Percentiles rank a stretch among this genome's conserved stretches.
phyloP scores from a whole-genome alignment of 2,329 filamentous ascomycete species.

The Truncatella angustata region DNA sequence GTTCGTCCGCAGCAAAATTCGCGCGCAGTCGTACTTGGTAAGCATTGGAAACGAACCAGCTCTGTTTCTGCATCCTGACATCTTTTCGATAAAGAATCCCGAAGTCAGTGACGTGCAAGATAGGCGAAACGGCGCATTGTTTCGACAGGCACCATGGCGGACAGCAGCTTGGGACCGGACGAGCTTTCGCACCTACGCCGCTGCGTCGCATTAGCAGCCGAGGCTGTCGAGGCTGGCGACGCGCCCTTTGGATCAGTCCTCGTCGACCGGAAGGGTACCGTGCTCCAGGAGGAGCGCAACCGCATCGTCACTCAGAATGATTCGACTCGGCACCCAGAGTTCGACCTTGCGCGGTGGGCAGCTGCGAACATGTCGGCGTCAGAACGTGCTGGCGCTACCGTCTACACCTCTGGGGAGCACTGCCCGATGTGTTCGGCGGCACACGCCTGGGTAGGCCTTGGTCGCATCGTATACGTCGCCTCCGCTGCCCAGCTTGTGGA shows the following conservation, averaged over 20 bases:
- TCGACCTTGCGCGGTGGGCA: slow-evolving; percentile 21
- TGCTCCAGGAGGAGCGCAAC: slow-evolving; percentile 18
- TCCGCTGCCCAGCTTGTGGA: slow-evolving; percentile 11
- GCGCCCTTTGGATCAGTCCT: slow-evolving; percentile 21
- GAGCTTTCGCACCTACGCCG: slow-evolving; percentile 19
- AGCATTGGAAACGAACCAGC: too few species aligned
- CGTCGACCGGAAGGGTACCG: slow-evolving; percentile 6
- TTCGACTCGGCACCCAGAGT: slow-evolving; percentile 19
- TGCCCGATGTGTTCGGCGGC: slow-evolving; percentile 21
- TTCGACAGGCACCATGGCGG: not conserved
- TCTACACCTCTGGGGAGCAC: slow-evolving; percentile 22
- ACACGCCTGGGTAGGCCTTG: slow-evolving; percentile 18
- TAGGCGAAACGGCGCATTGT: too few species aligned
- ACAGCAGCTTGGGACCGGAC: not conserved
- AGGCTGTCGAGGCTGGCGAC: slow-evolving; percentile 23
- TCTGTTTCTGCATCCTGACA: too few species aligned
- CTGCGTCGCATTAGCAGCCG: slow-evolving; percentile 27
- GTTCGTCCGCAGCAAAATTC: too few species aligned
- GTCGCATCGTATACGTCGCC: slow-evolving; percentile 20
- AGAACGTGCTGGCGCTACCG: slow-evolving; percentile 12
- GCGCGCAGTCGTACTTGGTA: too few species aligned
- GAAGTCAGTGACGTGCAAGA: too few species aligned
- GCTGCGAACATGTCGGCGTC: slow-evolving; percentile 10
- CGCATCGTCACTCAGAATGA: slow-evolving; percentile 14
- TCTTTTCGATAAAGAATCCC: too few species aligned